Base-by-base conservation (phyloP, 2,329 filamentous ascomycete species). In the Scedosporium aurantiacum region DNA sequence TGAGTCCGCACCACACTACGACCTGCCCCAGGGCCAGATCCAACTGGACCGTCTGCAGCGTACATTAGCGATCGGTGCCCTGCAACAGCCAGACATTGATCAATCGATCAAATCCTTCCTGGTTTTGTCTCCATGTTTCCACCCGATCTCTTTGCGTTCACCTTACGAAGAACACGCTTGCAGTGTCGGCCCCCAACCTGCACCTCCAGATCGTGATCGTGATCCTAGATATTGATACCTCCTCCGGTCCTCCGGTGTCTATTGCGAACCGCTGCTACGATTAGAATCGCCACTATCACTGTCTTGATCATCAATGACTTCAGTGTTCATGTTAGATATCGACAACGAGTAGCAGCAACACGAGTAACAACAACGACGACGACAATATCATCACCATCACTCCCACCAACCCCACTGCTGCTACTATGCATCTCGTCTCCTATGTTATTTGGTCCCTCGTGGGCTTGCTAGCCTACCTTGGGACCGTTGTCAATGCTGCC, bases 401-500 rank as follows among this genome's bases (percentile, higher is more conserved):
- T 21, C 14, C 23, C n/a, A n/a, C n/a, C n/a, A n/a, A n/a, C n/a
- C n/a, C n/a, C n/a, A n/a, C n/a, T n/a, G n/a, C n/a, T n/a, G n/a
- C n/a, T n/a, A n/a, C n/a, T n/a, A 64, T 64, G 63, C 58, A 45
- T 32, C 55, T 60, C 23, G 7, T n/a, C n/a, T 59, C 54, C n/a
- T 45, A 6, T 18, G n/a, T 52, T 7, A 14, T 25, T 21, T 63
- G 63, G 63, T 40, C 61, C 61, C 43, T 63, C 32, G 40, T 62
- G 41, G 60, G 54, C 21, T 56, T 47, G 14, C 41, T 62, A 21
- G 58, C 40, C 62, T 63, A 56, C 62, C 60, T 64, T 8, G 60
- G 62, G 27, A 21, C n/a, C n/a, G 43, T 65, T 27, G 62, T 56
- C 60, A 47, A 55, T 27, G 62, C 62, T 58, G 61, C 57, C 37